Conservation (phyloP, 2,329 filamentous ascomycete genomes). For the Monilinia fructigena region DNA sequence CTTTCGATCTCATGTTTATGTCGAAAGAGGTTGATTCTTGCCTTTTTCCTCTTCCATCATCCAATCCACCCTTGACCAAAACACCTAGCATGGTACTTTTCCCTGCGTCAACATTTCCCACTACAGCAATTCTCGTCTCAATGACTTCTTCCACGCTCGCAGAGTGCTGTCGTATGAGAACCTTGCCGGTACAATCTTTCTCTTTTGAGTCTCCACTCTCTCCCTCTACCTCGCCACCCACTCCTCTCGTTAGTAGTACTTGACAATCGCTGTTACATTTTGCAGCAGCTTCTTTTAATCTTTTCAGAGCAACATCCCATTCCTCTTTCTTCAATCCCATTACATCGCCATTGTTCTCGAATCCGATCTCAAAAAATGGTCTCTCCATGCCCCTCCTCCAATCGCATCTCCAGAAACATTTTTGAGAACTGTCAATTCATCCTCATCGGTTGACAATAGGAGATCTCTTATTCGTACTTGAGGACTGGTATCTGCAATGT, state of each 20-base stretch:
- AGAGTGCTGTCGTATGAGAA: constrained; percentile 76
- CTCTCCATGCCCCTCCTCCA: constrained; percentile 85
- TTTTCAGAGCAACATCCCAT: constrained; percentile 70
- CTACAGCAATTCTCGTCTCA: constrained; percentile 93
- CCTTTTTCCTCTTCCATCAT: constrained; percentile 93
- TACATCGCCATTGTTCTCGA: constrained; percentile 83
- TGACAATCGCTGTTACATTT: constrained; percentile 71
- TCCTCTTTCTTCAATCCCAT: constrained; percentile 74
- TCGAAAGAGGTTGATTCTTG: constrained; percentile 91
- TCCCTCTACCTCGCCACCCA: constrained; percentile 70
- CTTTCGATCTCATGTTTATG: constrained; percentile 98
- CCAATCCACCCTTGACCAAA: constrained; percentile 89
- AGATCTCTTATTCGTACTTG: constrained; percentile 72
- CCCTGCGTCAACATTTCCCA: constrained; percentile 95
- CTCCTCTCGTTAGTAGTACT: constrained; percentile 84
- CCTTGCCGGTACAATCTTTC: constrained; percentile 70
- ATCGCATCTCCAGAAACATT: constrained; percentile 62
- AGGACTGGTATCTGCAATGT: constrained; percentile 67
- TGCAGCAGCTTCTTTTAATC: constrained; percentile 64
- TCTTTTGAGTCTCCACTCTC: constrained; percentile 24
- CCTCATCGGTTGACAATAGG: constrained; percentile 63
- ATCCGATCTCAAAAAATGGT: constrained; percentile 89
- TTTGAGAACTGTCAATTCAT: constrained; percentile 61
- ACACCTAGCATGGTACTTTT: constrained; percentile 97
- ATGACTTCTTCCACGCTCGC: constrained; percentile 80